Conservation (phyloP, 177 flowering plant species). For the Vitis hybrid region DNA sequence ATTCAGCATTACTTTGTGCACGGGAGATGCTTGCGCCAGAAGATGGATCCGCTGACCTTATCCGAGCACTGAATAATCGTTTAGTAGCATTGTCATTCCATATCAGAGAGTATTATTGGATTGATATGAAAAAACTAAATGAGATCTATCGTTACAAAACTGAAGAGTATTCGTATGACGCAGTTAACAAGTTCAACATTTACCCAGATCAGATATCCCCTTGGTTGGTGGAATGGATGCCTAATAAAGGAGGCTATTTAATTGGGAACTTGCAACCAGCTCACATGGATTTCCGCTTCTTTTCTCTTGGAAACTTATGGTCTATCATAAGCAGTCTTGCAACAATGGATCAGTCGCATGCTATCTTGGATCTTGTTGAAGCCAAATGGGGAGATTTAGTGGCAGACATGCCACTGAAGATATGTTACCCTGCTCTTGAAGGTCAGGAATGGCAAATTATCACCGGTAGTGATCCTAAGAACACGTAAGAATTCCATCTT, state of each 20-base stretch:
- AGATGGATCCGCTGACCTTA: slow-evolving; percentile 51
- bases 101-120: slow-evolving; percentile 52
- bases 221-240: slow-evolving; percentile 56
- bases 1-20: slow-evolving; percentile 55
- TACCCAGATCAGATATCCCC: slow-evolving; percentile 52
- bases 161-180: slow-evolving; percentile 57
- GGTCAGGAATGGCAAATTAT: slow-evolving; percentile 54
- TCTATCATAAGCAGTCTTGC: slow-evolving; percentile 48
- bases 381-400: slow-evolving; percentile 52
- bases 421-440: slow-evolving; percentile 59
- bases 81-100: slow-evolving; percentile 53
- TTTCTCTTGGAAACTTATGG: slow-evolving; percentile 57
- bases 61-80: slow-evolving; percentile 50
- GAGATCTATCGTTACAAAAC: slow-evolving; percentile 50
- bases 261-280: slow-evolving; percentile 62
- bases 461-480: slow-evolving; percentile 58
- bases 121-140: slow-evolving; percentile 43
- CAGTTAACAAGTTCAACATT: slow-evolving; percentile 56
- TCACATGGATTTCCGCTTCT: slow-evolving; percentile 62
- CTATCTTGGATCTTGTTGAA: slow-evolving; percentile 54
- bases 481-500: slow-evolving; percentile 35
- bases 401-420: slow-evolving; percentile 56
- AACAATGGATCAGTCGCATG: slow-evolving; percentile 50
- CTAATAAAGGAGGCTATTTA: slow-evolving; percentile 47
- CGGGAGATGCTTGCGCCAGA: slow-evolving; percentile 59